Evolutionary conservation across 106 monocot species (phyloP).

Genomic region (Amphibolis antarctica): DNA sequence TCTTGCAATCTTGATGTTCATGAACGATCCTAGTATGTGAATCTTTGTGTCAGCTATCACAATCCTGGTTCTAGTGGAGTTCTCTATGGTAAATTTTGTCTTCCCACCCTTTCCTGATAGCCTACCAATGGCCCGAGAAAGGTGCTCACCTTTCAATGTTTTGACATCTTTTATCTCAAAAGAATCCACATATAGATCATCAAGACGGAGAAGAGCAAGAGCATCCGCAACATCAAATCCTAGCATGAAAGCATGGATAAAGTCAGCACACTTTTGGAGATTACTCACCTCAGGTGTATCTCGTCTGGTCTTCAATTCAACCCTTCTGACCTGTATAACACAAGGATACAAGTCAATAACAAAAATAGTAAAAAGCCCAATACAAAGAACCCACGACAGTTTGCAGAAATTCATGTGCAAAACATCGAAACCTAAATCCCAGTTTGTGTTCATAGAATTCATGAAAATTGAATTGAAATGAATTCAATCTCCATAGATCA

Average conservation of each 20-base stretch:
- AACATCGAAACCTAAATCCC: too few species aligned
- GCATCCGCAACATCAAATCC: slow-evolving; percentile 79
- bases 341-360: too few species aligned
- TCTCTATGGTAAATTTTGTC: slow-evolving; percentile 88
- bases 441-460: too few species aligned
- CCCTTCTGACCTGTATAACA: slow-evolving; percentile 9
- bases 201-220: slow-evolving; percentile 68
- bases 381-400: too few species aligned
- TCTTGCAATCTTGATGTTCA: slow-evolving; percentile 21
- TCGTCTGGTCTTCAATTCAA: slow-evolving; percentile 15
- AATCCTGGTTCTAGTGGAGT: slow-evolving; percentile 74
- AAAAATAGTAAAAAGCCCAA: too few species aligned
- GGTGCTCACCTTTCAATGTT: slow-evolving; percentile 70
- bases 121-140: slow-evolving; percentile 76
- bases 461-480: too few species aligned
- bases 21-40: slow-evolving; percentile 26
- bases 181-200: slow-evolving; percentile 82
- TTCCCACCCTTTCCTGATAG: slow-evolving; percentile 88
- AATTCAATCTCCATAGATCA: too few species aligned
- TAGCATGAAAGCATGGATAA: slow-evolving; percentile 88
- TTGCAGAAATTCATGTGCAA: not conserved
- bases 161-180: slow-evolving; percentile 97
- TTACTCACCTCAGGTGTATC: slow-evolving; percentile 32
- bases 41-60: slow-evolving; percentile 86
- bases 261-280: slow-evolving; percentile 85